phyloP scores from a whole-genome alignment of 805 yeast species.

The Wickerhamomyces tratensis region DNA sequence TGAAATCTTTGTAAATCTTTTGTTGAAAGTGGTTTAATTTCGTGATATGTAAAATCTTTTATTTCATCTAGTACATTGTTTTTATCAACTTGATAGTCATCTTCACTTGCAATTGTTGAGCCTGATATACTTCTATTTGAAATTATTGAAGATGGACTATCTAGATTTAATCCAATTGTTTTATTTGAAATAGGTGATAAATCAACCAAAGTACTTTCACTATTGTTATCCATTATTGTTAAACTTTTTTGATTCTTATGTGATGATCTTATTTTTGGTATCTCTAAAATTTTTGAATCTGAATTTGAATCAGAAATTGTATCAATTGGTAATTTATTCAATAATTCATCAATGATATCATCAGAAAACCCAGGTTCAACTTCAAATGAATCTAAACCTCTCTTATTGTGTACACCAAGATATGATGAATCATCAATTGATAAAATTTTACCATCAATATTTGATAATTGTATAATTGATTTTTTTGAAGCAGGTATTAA shows the following conservation, averaged over 20 bases:
- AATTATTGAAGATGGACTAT: slow-evolving; percentile 5
- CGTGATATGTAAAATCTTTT: slow-evolving; percentile 14
- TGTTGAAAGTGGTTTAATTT: slow-evolving; percentile 2
- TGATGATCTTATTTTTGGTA: slow-evolving; percentile 4
- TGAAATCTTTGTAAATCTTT: too few species aligned
- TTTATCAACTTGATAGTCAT: background rate
- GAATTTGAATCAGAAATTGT: background rate
- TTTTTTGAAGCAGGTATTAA: slow-evolving; percentile 50
- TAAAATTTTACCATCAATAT: slow-evolving; percentile 29
- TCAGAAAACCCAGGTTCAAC: slow-evolving; percentile 14
- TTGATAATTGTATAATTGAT: slow-evolving; percentile 35
- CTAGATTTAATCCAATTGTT: too few species aligned
- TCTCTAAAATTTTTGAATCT: background rate
- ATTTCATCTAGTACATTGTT: slow-evolving; percentile 1
- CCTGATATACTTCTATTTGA: slow-evolving; percentile 9
- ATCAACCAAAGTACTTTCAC: slow-evolving; percentile 8
- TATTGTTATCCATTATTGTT: slow-evolving; percentile 8
- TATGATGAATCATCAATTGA: slow-evolving; percentile 46
- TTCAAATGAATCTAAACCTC: slow-evolving; percentile 13
- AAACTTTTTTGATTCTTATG: slow-evolving; percentile 6
- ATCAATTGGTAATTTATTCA: slow-evolving; percentile 8
- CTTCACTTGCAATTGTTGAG: slow-evolving; percentile 9
- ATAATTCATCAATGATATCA: slow-evolving; percentile 13
- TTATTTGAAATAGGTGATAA: too few species aligned
- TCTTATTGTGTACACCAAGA: slow-evolving; percentile 42